Evolutionary conservation across 73 alveolate species (phyloP).

Genomic region (Effrenium voratum): DNA sequence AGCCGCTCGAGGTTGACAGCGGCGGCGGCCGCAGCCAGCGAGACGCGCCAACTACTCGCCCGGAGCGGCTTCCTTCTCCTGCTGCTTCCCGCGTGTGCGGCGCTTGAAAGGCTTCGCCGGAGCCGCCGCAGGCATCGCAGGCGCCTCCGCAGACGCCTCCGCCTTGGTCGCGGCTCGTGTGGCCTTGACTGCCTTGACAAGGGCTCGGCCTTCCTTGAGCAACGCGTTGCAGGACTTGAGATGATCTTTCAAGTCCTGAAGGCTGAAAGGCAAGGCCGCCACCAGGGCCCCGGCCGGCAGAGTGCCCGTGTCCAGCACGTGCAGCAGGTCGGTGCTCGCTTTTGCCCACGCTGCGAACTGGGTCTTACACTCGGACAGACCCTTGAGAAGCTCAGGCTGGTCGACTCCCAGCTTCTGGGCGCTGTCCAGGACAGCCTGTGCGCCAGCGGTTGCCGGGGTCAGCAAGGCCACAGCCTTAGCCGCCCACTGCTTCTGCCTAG

Average conservation of each 20-base stretch:
- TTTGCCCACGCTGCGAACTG: background rate
- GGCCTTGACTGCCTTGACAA: background rate
- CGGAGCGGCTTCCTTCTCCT: too few relatives aligned
- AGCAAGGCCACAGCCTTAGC: background rate
- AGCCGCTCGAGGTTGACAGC: too few relatives aligned
- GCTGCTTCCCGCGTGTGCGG: too few relatives aligned
- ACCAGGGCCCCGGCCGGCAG: too few relatives aligned
- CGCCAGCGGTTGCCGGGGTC: background rate
- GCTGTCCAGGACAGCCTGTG: background rate
- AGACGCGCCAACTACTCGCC: too few relatives aligned
- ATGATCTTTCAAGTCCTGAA: background rate
- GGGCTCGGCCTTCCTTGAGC: background rate
- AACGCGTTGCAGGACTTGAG: too few relatives aligned
- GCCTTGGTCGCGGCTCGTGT: background rate
- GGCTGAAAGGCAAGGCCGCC: background rate
- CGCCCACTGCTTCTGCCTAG: background rate
- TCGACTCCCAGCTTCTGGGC: background rate
- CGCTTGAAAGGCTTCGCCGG: too few relatives aligned
- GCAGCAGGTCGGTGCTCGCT: background rate
- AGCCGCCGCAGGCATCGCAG: too few relatives aligned
- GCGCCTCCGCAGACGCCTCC: too few relatives aligned
- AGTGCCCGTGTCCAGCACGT: background rate
- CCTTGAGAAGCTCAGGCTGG: background rate
- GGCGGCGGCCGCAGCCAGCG: too few relatives aligned
- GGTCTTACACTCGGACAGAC: background rate